These are phyloP conservation scores for Coniochaeta hoffmannii DNA, from an alignment of 2,329 filamentous ascomycete species.

Conservation along the genomic window DNA sequence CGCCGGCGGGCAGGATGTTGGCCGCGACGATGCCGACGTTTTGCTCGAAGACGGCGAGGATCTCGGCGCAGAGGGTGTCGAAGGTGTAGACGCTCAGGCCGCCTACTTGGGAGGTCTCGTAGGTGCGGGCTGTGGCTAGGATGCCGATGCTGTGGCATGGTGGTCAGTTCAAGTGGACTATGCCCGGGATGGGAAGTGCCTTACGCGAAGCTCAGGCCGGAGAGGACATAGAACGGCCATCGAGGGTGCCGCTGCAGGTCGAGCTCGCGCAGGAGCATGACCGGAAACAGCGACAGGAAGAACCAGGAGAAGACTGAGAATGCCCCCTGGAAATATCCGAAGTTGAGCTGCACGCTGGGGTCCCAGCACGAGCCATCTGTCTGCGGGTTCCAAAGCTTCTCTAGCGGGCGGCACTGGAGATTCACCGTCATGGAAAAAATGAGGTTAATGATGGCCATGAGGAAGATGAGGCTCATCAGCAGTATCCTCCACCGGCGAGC, in stretches of 20 bases:
- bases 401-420: constrained; percentile 28
- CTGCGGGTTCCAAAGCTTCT: constrained; percentile 25
- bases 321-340: constrained; percentile 28
- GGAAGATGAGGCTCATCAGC: constrained; percentile 20
- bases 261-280: constrained; percentile 23
- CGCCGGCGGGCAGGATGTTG: constrained; percentile 26
- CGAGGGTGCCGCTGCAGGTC: constrained; percentile 17
- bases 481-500: constrained; percentile 22
- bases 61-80: constrained; percentile 21
- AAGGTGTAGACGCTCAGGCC: constrained; percentile 20
- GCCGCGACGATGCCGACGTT: constrained; percentile 29
- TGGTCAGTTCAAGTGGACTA: neutral
- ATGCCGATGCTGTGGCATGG: constrained; percentile 19
- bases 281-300: constrained; percentile 25
- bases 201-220: constrained; percentile 20
- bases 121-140: constrained; percentile 25
- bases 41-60: constrained; percentile 26
- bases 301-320: constrained; percentile 28
- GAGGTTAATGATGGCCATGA: constrained; percentile 24
- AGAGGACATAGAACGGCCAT: constrained; percentile 27
- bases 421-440: constrained; percentile 24
- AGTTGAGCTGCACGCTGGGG: constrained; percentile 21
- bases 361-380: constrained; percentile 24
- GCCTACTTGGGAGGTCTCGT: constrained; percentile 23
- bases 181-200: constrained; percentile 4